Evolutionary conservation across 148 eudicot species (phyloP).

Genomic region (Polygonum aviculare): DNA sequence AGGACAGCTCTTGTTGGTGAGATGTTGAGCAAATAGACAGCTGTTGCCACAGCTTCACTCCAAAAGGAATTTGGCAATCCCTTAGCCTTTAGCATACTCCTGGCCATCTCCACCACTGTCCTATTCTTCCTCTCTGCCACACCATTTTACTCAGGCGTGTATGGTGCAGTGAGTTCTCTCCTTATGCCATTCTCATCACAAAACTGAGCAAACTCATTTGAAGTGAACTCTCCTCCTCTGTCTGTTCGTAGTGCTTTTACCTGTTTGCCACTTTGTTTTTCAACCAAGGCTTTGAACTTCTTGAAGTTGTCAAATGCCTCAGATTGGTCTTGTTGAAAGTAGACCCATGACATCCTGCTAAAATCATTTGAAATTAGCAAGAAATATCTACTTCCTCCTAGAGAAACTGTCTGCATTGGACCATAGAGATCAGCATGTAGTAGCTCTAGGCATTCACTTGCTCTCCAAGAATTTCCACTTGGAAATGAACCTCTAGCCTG

Average conservation of each 20-base stretch:
- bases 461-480: not conserved
- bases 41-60: not conserved
- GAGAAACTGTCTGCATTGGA: not conserved
- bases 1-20: not conserved
- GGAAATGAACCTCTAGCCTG: not conserved
- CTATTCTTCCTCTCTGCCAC: not conserved
- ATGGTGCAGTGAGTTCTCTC: not conserved
- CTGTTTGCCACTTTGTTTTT: not conserved
- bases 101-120: not conserved
- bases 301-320: not conserved
- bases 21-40: not conserved
- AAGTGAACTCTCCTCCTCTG: not conserved
- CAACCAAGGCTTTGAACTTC: not conserved
- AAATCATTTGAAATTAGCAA: not conserved
- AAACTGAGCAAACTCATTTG: not conserved
- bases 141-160: not conserved
- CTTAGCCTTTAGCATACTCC: not conserved
- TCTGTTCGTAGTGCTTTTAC: not conserved
- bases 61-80: not conserved
- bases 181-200: not conserved
- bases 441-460: not conserved
- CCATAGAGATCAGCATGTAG: not conserved
- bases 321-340: too few relatives aligned
- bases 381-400: not conserved
- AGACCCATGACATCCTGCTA: conserved; percentile 14